Evolutionary conservation across 192 early-diverging fungal genomes (phyloP).

Genomic region (Spizellomyces sp.): DNA sequence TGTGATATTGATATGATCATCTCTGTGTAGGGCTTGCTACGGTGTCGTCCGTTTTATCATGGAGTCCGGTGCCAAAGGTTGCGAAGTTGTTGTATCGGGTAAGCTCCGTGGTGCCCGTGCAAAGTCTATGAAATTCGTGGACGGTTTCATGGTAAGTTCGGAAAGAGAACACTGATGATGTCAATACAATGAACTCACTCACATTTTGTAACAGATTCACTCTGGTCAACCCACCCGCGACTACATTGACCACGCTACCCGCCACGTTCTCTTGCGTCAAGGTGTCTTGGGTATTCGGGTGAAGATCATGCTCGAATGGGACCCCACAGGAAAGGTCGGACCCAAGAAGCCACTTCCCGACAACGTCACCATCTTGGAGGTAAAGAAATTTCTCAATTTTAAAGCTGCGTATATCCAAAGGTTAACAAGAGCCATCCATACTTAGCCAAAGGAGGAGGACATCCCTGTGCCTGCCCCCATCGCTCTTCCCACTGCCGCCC

Average conservation of each 20-base stretch:
- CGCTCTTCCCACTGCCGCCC: slow-evolving; percentile 46
- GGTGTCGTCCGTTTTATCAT: slow-evolving; percentile 98
- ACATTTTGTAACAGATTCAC: slow-evolving; percentile 70
- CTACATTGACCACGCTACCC: slow-evolving; percentile 93
- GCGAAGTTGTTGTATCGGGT: slow-evolving; percentile 98
- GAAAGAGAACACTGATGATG: neutral
- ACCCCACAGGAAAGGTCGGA: slow-evolving; percentile 90
- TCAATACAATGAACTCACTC: neutral
- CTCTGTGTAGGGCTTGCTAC: slow-evolving; percentile 81
- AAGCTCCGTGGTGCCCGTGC: slow-evolving; percentile 99
- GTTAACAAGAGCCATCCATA: slow-evolving; percentile 8
- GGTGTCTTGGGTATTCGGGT: slow-evolving; percentile 99
- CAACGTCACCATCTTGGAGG: slow-evolving; percentile 85
- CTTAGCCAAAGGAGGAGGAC: slow-evolving; percentile 79
- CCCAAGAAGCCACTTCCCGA: slow-evolving; percentile 97
- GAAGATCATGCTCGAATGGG: slow-evolving; percentile 98
- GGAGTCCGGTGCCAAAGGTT: slow-evolving; percentile 99
- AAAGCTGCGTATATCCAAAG: neutral
- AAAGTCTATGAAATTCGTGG: slow-evolving; percentile 99
- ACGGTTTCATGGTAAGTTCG: slow-evolving; percentile 87
- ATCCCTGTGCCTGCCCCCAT: slow-evolving; percentile 55
- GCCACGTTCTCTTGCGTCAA: slow-evolving; percentile 97
- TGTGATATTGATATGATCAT: neutral
- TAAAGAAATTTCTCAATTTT: neutral
- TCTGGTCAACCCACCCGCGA: slow-evolving; percentile 97